These are phyloP conservation scores for Tilletia caries DNA, from an alignment of 1,284 basidiomycete species.

Conservation along the genomic window DNA sequence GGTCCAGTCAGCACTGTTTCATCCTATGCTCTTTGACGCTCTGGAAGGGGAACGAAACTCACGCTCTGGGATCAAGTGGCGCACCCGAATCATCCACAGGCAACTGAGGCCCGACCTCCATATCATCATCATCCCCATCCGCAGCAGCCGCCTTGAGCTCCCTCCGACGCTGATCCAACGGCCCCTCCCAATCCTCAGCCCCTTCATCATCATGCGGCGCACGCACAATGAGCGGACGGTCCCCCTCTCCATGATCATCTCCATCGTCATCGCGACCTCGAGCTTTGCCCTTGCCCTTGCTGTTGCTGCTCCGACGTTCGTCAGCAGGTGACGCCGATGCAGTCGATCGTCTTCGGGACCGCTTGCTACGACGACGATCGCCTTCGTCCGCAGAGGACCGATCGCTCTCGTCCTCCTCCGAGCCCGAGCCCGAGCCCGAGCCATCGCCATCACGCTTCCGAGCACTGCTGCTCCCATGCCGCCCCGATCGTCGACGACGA, in stretches of 20 bases:
- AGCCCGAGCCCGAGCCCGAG: not conserved
- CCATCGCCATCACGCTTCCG: not conserved
- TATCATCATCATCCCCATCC: not conserved
- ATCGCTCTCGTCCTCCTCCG: not conserved
- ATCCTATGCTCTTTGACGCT: not conserved
- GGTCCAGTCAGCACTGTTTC: not conserved
- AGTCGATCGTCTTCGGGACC: not conserved
- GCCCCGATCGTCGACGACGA: not conserved
- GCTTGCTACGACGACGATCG: not conserved
- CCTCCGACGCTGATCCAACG: too few relatives aligned
- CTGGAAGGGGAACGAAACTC: slow-evolving; percentile 17
- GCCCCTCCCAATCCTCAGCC: not conserved
- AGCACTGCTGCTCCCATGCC: not conserved
- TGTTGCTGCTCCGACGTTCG: not conserved
- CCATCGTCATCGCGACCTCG: not conserved
- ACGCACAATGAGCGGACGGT: not conserved
- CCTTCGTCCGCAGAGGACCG: not conserved
- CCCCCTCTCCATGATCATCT: not conserved
- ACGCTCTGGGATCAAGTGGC: slow-evolving; percentile 10
- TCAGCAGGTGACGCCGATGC: not conserved
- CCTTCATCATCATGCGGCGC: not conserved
- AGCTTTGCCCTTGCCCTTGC: too few relatives aligned
- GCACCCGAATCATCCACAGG: not conserved
- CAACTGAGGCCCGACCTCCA: slow-evolving; percentile 22
- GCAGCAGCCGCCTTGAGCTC: not conserved